phyloP scores from a whole-genome alignment of 768 basidiomycete species.

The Pulveroboletus sp. region DNA sequence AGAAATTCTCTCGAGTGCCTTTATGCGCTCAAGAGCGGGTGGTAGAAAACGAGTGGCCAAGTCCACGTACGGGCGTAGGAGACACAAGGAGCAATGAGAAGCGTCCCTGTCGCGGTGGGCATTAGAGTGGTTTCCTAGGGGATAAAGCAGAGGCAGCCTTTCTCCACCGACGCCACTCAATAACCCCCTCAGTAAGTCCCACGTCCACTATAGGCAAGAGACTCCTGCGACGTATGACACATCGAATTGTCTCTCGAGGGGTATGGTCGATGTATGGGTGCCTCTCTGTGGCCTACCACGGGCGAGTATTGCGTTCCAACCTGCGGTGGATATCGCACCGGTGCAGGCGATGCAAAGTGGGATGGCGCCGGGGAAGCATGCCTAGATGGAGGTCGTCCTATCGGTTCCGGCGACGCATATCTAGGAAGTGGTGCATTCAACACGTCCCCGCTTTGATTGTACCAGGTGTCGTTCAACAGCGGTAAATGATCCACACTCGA shows the following conservation, averaged over 20 bases:
- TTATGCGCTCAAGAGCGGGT: neutral
- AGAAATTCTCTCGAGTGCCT: conserved; percentile 9
- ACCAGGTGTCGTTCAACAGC: conserved; percentile 38
- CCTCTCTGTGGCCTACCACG: conserved; percentile 46
- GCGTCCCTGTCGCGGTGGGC: conserved; percentile 8
- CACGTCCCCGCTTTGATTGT: conserved; percentile 8
- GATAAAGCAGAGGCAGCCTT: neutral
- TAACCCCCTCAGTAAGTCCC: conserved; percentile 24
- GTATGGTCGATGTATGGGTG: conserved; percentile 58
- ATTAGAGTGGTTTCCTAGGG: conserved; percentile 4
- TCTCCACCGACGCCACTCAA: neutral
- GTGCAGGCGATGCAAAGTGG: conserved; percentile 36
- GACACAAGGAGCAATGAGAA: neutral
- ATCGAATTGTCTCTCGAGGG: conserved; percentile 16
- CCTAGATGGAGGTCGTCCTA: conserved; percentile 20
- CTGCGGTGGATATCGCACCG: conserved; percentile 37
- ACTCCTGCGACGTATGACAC: conserved; percentile 14
- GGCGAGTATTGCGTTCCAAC: conserved; percentile 22
- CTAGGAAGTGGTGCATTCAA: conserved; percentile 23
- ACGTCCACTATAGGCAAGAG: conserved; percentile 30
- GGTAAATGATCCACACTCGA: conserved; percentile 51
- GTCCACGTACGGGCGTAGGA: neutral
- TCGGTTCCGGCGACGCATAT: conserved; percentile 21
- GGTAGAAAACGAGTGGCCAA: neutral
- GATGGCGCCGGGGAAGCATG: conserved; percentile 25